phyloP scores from a whole-genome alignment of 257 asterid genomes.

The Echium plantagineum region DNA sequence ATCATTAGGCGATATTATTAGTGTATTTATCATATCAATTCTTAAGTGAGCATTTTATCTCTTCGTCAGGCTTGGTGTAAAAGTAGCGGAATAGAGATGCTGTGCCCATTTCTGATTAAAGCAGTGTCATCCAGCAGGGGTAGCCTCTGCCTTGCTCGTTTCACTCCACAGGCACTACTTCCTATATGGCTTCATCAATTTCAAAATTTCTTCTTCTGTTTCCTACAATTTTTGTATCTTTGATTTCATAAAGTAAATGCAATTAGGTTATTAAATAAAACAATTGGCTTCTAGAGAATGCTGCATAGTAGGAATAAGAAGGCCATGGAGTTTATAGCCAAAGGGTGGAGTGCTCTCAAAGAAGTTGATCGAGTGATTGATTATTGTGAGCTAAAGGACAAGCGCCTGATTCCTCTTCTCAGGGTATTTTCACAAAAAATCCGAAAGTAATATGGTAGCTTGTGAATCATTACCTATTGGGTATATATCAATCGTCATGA shows the following conservation, averaged over 20 bases:
- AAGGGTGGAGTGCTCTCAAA: constrained; percentile 75
- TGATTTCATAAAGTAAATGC: too few relatives aligned
- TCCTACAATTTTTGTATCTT: too few relatives aligned
- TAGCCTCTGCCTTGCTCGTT: not conserved
- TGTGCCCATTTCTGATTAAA: too few relatives aligned
- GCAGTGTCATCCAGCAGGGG: not conserved
- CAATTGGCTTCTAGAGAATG: constrained; percentile 33
- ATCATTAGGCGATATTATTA: too few relatives aligned
- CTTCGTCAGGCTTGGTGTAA: too few relatives aligned
- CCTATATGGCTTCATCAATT: not conserved
- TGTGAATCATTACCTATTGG: too few relatives aligned
- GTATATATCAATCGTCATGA: too few relatives aligned
- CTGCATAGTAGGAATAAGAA: constrained; percentile 79
- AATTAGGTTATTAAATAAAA: too few relatives aligned
- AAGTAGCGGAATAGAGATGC: not conserved
- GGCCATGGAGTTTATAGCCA: constrained; percentile 84
- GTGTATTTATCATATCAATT: too few relatives aligned
- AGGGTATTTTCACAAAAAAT: constrained; percentile 27
- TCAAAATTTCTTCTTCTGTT: not conserved
- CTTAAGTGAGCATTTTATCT: too few relatives aligned
- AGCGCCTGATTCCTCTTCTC: constrained; percentile 70
- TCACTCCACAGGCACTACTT: not conserved
- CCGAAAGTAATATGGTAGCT: too few relatives aligned
- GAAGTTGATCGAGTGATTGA: constrained; percentile 93
- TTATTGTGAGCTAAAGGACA: constrained; percentile 66